Conservation (phyloP, 192 early-diverging fungal species). For the Kickxella alabastrina region DNA sequence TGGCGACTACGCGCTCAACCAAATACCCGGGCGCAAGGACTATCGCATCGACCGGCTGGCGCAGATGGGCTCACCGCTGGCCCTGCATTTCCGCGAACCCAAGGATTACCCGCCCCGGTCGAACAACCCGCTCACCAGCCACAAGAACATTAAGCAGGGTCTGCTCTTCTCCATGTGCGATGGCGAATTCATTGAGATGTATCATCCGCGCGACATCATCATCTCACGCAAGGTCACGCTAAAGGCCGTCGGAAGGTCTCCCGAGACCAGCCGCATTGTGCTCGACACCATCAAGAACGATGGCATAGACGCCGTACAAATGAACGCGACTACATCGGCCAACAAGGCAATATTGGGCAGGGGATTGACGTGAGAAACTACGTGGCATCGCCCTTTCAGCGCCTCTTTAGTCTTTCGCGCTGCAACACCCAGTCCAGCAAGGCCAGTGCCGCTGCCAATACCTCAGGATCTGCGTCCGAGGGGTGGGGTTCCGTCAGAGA, state of each 20-base stretch:
- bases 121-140: constrained; percentile 21
- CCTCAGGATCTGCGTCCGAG: too few relatives aligned
- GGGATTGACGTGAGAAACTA: constrained; percentile 31
- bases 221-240: constrained; percentile 64
- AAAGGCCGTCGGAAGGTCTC: constrained; percentile 57
- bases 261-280: constrained; percentile 56
- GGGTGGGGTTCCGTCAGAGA: too few relatives aligned
- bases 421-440: constrained; percentile 1
- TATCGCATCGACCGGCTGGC: constrained; percentile 62
- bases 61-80: constrained; percentile 59
- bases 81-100: constrained; percentile 55
- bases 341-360: constrained; percentile 25
- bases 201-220: constrained; percentile 55
- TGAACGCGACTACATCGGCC: constrained; percentile 44
- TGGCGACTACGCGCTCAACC: constrained; percentile 59
- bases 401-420: constrained; percentile 35
- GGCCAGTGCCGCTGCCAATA: too few relatives aligned
- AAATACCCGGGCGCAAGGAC: constrained; percentile 55
- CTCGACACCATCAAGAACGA: constrained; percentile 53
- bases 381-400: constrained; percentile 45
- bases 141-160: constrained; percentile 42
- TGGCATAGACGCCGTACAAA: constrained; percentile 48
- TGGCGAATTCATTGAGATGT: constrained; percentile 73
- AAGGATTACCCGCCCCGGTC: constrained; percentile 39
- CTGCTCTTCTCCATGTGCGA: constrained; percentile 70